phyloP scores from a whole-genome alignment of 2,329 filamentous ascomycete species.

The Akanthomyces muscarius region DNA sequence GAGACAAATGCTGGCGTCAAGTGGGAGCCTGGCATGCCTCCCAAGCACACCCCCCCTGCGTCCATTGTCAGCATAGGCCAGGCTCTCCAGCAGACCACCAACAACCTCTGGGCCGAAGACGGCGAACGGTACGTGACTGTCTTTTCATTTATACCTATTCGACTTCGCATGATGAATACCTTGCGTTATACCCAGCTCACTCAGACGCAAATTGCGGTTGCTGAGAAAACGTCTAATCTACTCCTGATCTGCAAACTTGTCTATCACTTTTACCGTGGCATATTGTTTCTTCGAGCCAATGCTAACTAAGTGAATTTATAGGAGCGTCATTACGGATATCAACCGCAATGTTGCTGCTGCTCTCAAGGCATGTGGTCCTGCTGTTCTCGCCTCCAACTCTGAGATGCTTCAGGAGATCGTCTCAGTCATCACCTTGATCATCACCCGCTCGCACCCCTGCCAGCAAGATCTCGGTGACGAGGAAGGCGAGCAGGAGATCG shows the following conservation, averaged over 20 bases:
- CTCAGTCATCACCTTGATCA: constrained; percentile 69
- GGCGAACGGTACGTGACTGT: constrained; percentile 75
- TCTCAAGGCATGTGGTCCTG: constrained; percentile 85
- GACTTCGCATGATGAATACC: constrained; percentile 69
- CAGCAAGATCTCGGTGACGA: constrained; percentile 85
- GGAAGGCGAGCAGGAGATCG: constrained; percentile 69
- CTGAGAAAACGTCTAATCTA: constrained; percentile 69
- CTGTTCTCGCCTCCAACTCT: constrained; percentile 70
- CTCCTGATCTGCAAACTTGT: constrained; percentile 31
- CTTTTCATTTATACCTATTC: constrained; percentile 21
- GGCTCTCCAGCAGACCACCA: constrained; percentile 77
- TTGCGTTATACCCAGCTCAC: constrained; percentile 99
- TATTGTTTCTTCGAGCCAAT: constrained; percentile 19
- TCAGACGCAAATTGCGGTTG: constrained; percentile 88
- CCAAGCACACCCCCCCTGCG: constrained; percentile 71
- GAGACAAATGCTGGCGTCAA: constrained; percentile 71
- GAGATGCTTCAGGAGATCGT: constrained; percentile 69
- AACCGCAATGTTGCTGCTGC: constrained; percentile 90
- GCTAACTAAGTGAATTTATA: constrained; percentile 46
- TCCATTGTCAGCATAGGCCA: constrained; percentile 83
- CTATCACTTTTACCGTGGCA: constrained; percentile 23
- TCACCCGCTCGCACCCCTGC: constrained; percentile 87
- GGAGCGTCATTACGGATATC: constrained; percentile 86
- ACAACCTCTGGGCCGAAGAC: constrained; percentile 85
- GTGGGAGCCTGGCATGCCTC: constrained; percentile 84